Base-by-base conservation (phyloP, 2,329 filamentous ascomycete genomes). In the Diaporthe sp. region DNA sequence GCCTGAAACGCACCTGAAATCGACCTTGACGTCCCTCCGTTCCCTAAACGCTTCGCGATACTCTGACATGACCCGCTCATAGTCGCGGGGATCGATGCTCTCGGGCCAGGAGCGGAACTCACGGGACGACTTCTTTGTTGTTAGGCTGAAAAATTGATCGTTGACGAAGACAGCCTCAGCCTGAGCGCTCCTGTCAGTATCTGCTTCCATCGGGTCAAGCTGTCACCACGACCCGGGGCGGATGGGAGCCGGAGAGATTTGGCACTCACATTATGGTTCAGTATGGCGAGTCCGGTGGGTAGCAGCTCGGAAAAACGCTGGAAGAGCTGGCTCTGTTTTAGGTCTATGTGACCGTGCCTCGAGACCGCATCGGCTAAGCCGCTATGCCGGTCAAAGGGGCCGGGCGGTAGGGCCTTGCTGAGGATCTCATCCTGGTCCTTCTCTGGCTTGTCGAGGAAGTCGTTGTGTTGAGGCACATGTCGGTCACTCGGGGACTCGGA, bases 61-160 rank as follows among this genome's bases (percentile, higher is more conserved):
- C 6, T 73, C 42, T 4, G 71, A 55, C 71, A 73, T 73, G 37
- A 73, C 71, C 19, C 71, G 58, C 49, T 73, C 58, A 22, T 73
- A 73, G 7, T 73, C 71, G 42, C 71, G 71, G 22, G 71, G 71
- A 28, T 73, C 71, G 25, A 73, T 65, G n/a, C 71, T 73, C 58
- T 73, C 71, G 15, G 71, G 71, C 71, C 71, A 73, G 28, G 71
- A 73, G 17, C 71, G 71, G 8, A 73, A 73, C 28, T 73, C 71
- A 4, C 61, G 71, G 13, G 58, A 65, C 10, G 34, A 46, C 37
- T 73, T 73, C 28, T 73, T 73, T 9, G 71, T 73, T 19, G 71
- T 73, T 1, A 73, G 28, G 25, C 51, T 53, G 5, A 73, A 73
- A 4, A 73, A 73, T n/a, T 73, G 71, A 49, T 73, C 71, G 28